Evolutionary conservation across 2,329 filamentous ascomycete genomes (phyloP), one percentile per base, ranked within the genome.

Genomic region (Tetracladium maxilliforme): DNA sequence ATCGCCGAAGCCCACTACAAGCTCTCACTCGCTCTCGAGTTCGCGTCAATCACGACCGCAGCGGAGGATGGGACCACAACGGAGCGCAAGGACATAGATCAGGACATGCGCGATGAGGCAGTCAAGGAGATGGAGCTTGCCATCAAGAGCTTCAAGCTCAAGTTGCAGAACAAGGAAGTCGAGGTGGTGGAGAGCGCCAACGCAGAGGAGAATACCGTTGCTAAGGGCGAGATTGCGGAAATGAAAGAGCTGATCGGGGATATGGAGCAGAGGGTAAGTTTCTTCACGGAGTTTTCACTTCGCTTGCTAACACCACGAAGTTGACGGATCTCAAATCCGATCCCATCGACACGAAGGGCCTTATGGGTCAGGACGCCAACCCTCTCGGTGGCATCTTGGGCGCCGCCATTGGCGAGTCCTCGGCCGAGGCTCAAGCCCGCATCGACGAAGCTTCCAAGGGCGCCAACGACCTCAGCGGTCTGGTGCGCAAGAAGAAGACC

Each of bases 1-100:
- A 67, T 95, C 29, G 87, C 90, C 21, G 90, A 98, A 56, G 87
- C 82, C 10, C 84, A 98, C 56, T 98, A 80, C 60, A 95, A 94
- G 54, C 73, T 98, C 14, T 93, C 87, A 1, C 68, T 98, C 10
- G 90, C 90, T 1, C 66, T 98, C 15, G 90, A 98, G 45, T 95
- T 95, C 39, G 82, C 82, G 4, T 90, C 83, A 0, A 70, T 90
- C 22, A 80, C 74, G 6, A 63, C 60, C 11, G 61, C 67, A 2
- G 52, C 60, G 9, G 65, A 65, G 10, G 52, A 56, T 12, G 52
- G 54, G n/a, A 48, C 48, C 9, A 51, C 16, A 43, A 44, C 23
- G 36, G 34, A 33, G 26, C 39, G 30, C 36, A 68, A 53, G 52
- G 59, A 16, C 51, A 54, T 84, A 28, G 76, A 84, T 44, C 73